Evolutionary conservation across 345 rosid genomes (phyloP), one percentile per base, ranked within the genome.

Genomic region (Populus deltoides): DNA sequence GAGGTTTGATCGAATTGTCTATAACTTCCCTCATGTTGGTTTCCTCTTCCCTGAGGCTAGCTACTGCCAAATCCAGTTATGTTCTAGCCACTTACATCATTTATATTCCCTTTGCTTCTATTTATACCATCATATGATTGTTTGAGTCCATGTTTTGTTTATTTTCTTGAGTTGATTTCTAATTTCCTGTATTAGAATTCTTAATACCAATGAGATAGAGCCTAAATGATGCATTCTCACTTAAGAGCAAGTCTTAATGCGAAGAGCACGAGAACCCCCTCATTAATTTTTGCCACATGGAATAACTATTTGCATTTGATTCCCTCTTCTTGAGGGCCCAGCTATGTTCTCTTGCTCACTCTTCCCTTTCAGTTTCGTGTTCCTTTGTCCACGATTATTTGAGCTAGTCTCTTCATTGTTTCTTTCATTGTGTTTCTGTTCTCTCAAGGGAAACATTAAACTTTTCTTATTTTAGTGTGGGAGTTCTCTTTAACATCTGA

Each of bases 11-110:
- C 77, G 86, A 24, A 81, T 86, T 39, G 62, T 83, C 75, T 86
- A 65, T 77, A 83, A 86, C 84, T 86, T 86, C 66, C 88, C 88
- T 73, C 86, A 83, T 75, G 82, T 81, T 57, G 88, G 86, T 73
- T 85, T 85, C 72, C 77, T 59, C 67, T 83, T 39, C 72, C 84
- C 33, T 10, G 84, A 83, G 72, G 63, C 11, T 39, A 83, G 86
- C 75, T 71, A 82, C 75, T 79, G 78, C 66, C 83, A 85, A 49
- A 82, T 85, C 77, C 83, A 79, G 87, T 82, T 81, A 77, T 17
- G 75, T 72, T 36, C 18, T 18, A 39, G 15, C 38, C 39, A 39
- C 18, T 24, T 53, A 22, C 41, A 47, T 22, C 24, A 38, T 3
- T 47, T 66, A 9, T 1, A 6, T 17, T 41, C 69, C n/a, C 29